Evolutionary conservation across 2,329 filamentous ascomycete genomes (phyloP), one percentile per base, ranked within the genome.

Genomic region (Monilinia fructigena): DNA sequence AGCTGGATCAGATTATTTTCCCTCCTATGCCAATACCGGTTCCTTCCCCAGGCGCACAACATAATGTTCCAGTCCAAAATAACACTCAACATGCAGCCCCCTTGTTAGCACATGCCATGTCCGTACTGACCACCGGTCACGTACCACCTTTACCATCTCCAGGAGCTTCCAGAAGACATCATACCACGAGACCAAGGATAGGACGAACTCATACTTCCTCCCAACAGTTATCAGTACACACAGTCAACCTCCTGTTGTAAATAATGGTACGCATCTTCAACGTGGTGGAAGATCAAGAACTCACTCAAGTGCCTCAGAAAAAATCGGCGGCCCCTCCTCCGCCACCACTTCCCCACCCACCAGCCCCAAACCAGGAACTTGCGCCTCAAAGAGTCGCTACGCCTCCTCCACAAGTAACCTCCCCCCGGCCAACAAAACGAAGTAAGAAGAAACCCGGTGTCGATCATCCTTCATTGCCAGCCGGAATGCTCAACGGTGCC

Each of bases 71-170:
- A 16, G 63, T 69, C 12, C 63, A 72, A 28, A 75, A 75, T 63
- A 72, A 72, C 18, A 68, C 54, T 50, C 55, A 65, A 42, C 70
- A 71, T 58, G 69, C 72, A 65, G 47, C 60, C 68, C 73, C 69
- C 66, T 70, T 69, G 67, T 72, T 82, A 66, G 78, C 81, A 35
- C 87, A 89, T 68, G 89, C 91, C 8, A 96, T 97, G 73, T 86
- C 92, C 4, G 88, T 97, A 23, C 79, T 97, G 38, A 87, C 84
- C 62, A 93, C 91, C 0, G 93, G 92, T 23, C 91, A 95, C 74
- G 81, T 94, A 8, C 90, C 93, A 8, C 82, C 87, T 26, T 81
- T 97, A 55, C 92, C 93, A 0, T 97, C 93, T 0, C 93, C 93
- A 1, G 91, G 92, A n/a, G 84, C 83, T 67, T 82, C 83, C 38